Conservation (phyloP, 306 rosid genomes). For the Vigna reflexopilosa region DNA sequence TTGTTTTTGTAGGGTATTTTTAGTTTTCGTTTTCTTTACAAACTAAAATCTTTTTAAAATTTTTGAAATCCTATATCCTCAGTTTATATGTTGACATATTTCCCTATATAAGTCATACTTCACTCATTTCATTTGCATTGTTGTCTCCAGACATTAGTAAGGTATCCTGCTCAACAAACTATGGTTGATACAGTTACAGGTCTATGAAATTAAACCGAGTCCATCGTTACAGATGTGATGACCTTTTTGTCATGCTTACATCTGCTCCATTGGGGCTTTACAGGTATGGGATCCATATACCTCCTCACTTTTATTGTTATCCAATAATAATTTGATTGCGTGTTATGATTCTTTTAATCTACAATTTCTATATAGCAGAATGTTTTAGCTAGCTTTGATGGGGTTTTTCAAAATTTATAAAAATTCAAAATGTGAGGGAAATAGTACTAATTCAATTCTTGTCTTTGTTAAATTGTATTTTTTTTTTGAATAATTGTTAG, state of each 20-base stretch:
- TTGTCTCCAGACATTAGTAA: constrained; percentile 63
- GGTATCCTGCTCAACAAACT: constrained; percentile 46
- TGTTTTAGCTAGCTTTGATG: background rate
- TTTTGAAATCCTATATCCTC: background rate
- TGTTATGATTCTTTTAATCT: background rate
- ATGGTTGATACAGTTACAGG: constrained; percentile 54
- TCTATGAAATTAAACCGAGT: constrained; percentile 48
- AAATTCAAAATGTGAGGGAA: background rate
- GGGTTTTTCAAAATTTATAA: background rate
- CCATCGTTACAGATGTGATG: constrained; percentile 58
- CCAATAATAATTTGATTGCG: background rate
- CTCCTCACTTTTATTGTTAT: background rate
- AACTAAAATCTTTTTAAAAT: background rate
- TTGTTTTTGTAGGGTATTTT: background rate
- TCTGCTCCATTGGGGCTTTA: constrained; percentile 56
- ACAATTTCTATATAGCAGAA: background rate
- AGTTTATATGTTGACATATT: background rate
- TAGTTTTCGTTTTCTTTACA: background rate
- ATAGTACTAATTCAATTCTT: background rate
- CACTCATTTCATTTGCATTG: background rate
- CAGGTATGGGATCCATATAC: background rate
- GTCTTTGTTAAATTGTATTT: background rate
- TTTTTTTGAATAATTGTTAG: background rate
- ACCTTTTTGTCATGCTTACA: constrained; percentile 37
- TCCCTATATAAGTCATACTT: background rate